Percentiles rank a stretch among this genome's conserved stretches.
Evolutionary conservation across 2,329 filamentous ascomycete species (phyloP).

Genomic region (Hymenoscyphus salicellus): DNA sequence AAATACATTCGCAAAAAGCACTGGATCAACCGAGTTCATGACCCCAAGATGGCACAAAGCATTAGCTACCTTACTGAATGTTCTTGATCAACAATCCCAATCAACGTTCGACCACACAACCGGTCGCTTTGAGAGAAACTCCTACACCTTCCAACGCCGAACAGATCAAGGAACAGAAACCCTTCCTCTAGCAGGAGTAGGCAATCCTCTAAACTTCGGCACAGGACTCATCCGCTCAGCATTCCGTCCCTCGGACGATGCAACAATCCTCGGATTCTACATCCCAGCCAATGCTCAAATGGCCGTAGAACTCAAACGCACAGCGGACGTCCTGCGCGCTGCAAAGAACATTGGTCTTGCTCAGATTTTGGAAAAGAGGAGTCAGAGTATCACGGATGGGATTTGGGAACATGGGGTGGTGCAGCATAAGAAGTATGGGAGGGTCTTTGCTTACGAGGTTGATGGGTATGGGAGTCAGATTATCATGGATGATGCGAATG

Average conservation of each 20-base stretch:
- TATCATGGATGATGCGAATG: conserved; percentile 87
- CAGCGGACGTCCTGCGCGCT: conserved; percentile 64
- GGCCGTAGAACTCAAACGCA: conserved; percentile 77
- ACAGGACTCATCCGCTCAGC: conserved; percentile 87
- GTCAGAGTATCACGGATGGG: conserved; percentile 65
- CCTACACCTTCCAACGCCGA: conserved; percentile 81
- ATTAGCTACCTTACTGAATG: conserved; percentile 67
- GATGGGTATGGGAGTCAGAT: conserved; percentile 81
- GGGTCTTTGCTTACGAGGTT: conserved; percentile 83
- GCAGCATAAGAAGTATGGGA: conserved; percentile 68
- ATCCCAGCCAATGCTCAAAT: conserved; percentile 97
- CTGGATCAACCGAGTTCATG: conserved; percentile 73
- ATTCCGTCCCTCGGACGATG: conserved; percentile 92
- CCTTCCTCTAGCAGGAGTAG: conserved; percentile 73
- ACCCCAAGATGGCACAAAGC: conserved; percentile 76
- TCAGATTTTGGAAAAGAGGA: conserved; percentile 56
- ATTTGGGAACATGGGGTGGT: conserved; percentile 84
- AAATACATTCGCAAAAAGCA: conserved; percentile 83
- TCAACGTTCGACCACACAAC: conserved; percentile 74
- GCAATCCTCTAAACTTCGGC: conserved; percentile 83
- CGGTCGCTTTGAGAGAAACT: conserved; percentile 64
- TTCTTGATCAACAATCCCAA: conserved; percentile 74
- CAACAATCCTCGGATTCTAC: conserved; percentile 89
- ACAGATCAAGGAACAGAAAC: conserved; percentile 89
- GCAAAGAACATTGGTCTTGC: conserved; percentile 53